These are phyloP conservation scores for Grigorovia transvaalensis DNA, from an alignment of 805 yeast species.

Conservation along the genomic window DNA sequence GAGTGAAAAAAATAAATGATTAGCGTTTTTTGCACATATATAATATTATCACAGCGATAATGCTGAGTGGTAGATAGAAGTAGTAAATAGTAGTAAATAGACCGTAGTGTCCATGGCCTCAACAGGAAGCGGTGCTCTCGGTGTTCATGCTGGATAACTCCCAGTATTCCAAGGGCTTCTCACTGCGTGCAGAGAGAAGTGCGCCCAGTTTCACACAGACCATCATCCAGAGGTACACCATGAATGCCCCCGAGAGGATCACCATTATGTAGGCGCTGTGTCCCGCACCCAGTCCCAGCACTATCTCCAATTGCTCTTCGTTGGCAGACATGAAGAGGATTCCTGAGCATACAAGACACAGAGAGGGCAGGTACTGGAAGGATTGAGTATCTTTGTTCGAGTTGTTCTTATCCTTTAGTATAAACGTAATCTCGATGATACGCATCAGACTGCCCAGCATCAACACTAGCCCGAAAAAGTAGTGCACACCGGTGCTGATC, in stretches of 20 bases:
- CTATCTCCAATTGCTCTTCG: slow-evolving; percentile 73
- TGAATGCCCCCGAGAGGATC: slow-evolving; percentile 60
- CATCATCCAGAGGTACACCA: slow-evolving; percentile 58
- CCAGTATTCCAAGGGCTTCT: background rate
- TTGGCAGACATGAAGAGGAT: slow-evolving; percentile 83
- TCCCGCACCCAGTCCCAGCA: slow-evolving; percentile 67
- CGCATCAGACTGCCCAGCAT: slow-evolving; percentile 71
- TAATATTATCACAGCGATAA: too few species aligned
- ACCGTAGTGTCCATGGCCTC: background rate
- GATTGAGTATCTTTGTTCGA: slow-evolving; percentile 41
- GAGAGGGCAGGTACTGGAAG: slow-evolving; percentile 82
- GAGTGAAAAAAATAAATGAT: background rate
- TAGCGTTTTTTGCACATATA: background rate
- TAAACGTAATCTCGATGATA: slow-evolving; percentile 67
- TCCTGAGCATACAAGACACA: slow-evolving; percentile 70
- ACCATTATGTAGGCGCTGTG: slow-evolving; percentile 74
- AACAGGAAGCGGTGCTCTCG: background rate
- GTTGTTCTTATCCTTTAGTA: slow-evolving; percentile 52
- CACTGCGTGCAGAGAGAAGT: slow-evolving; percentile 19
- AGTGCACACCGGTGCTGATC: slow-evolving; percentile 80
- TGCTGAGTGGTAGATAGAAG: too few species aligned
- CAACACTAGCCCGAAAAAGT: slow-evolving; percentile 71
- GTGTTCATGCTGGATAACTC: background rate
- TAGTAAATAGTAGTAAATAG: background rate
- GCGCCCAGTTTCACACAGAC: slow-evolving; percentile 51